These are phyloP conservation scores for Teratosphaeriaceae sp. DNA, from an alignment of 2,329 filamentous ascomycete genomes.

Conservation along the genomic window DNA sequence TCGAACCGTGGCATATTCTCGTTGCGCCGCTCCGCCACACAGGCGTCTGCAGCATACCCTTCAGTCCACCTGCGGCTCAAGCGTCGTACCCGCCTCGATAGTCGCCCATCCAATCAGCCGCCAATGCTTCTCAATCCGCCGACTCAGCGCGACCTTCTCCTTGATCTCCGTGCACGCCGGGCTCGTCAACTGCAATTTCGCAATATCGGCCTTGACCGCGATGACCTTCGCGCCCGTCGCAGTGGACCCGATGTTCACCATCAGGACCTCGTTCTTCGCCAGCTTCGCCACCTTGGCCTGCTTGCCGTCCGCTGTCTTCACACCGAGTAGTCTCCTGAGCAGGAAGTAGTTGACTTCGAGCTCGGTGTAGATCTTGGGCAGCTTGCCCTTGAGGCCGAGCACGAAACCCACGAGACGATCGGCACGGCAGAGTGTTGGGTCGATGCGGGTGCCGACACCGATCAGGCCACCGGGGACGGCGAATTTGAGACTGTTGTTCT, in stretches of 20 bases:
- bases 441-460: conserved; percentile 94
- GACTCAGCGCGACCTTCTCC: conserved; percentile 93
- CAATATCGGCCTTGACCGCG: conserved; percentile 94
- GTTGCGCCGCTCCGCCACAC: too few relatives aligned
- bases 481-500: conserved; percentile 97
- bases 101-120: conserved; percentile 72
- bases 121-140: conserved; percentile 99
- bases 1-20: too few relatives aligned
- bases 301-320: conserved; percentile 96
- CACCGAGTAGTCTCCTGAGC: conserved; percentile 85
- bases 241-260: conserved; percentile 99
- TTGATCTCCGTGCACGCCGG: conserved; percentile 89
- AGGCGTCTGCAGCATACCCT: too few relatives aligned
- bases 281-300: conserved; percentile 99
- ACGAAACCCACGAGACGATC: conserved; percentile 99
- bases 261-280: conserved; percentile 96
- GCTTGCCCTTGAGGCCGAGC: conserved; percentile 83
- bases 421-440: conserved; percentile 95
- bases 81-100: conserved; percentile 26
- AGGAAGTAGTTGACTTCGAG: conserved; percentile 99
- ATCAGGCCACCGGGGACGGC: conserved; percentile 96
- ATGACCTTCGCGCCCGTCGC: conserved; percentile 96
- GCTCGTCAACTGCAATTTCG: conserved; percentile 83
- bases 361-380: conserved; percentile 96
- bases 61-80: conserved; percentile 20